Percentiles rank a stretch among this genome's conserved stretches.
Conservation (phyloP, 306 rosid genomes). For the Cucurbita maxima region DNA sequence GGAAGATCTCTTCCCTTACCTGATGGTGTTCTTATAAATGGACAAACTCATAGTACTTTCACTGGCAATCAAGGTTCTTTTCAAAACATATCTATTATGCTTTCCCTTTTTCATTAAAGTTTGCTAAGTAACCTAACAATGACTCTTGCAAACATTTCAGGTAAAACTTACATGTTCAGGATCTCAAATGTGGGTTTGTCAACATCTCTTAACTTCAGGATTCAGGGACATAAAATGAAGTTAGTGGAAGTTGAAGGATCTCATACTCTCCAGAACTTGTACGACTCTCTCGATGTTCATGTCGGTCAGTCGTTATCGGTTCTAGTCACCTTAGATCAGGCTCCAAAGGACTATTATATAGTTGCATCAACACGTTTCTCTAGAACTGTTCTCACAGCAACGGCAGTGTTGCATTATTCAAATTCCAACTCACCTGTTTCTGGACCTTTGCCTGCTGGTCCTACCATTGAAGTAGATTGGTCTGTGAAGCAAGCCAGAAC, state of each 20-base stretch:
- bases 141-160: slow-evolving; percentile 26
- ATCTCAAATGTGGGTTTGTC: slow-evolving; percentile 84
- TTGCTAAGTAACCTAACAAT: not conserved
- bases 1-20: slow-evolving; percentile 70
- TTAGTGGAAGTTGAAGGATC: slow-evolving; percentile 92
- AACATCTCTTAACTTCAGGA: slow-evolving; percentile 70
- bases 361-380: slow-evolving; percentile 83
- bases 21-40: slow-evolving; percentile 75
- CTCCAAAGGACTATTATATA: slow-evolving; percentile 71
- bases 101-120: not conserved
- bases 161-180: slow-evolving; percentile 83
- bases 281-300: slow-evolving; percentile 85
- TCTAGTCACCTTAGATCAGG: slow-evolving; percentile 62
- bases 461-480: slow-evolving; percentile 42
- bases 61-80: slow-evolving; percentile 61
- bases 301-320: slow-evolving; percentile 83
- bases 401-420: slow-evolving; percentile 57
- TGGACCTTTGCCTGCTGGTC: slow-evolving; percentile 66
- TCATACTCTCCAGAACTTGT: slow-evolving; percentile 54
- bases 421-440: slow-evolving; percentile 50
- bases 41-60: slow-evolving; percentile 45
- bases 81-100: not conserved
- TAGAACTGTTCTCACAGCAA: slow-evolving; percentile 34
- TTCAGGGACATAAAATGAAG: slow-evolving; percentile 66
- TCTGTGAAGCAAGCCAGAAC: slow-evolving; percentile 85